phyloP scores from a whole-genome alignment of 2,329 filamentous ascomycete species.

The Phyllosticta citribraziliensis region DNA sequence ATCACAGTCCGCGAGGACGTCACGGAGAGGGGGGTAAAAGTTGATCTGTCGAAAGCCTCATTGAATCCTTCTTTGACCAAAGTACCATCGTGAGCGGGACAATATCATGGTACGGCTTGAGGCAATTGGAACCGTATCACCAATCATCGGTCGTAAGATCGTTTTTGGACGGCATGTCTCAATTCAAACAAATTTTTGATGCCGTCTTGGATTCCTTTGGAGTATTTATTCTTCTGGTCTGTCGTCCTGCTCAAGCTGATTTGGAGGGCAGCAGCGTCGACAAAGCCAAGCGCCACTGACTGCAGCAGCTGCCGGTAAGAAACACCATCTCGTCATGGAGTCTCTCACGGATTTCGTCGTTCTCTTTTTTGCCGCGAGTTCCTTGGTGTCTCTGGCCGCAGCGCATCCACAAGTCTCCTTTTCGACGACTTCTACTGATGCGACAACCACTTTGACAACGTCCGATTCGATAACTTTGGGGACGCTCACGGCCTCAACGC shows the following conservation, averaged over 20 bases:
- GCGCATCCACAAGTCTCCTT: neutral
- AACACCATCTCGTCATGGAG: neutral
- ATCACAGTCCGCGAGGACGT: neutral
- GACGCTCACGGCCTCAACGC: neutral
- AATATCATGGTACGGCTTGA: neutral
- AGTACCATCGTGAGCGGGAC: neutral
- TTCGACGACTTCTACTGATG: neutral
- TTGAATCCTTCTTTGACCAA: neutral
- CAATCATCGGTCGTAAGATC: neutral
- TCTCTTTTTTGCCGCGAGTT: neutral
- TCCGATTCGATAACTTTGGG: neutral
- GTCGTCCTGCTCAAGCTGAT: neutral
- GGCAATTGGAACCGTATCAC: neutral
- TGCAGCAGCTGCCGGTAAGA: neutral
- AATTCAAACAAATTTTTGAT: neutral
- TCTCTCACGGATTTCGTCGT: neutral
- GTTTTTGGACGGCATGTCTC: neutral
- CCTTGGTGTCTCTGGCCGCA: neutral
- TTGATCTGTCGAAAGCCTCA: neutral
- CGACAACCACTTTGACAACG: neutral
- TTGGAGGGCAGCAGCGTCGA: neutral
- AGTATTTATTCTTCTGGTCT: neutral
- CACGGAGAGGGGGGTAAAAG: neutral
- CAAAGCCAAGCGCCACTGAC: neutral
- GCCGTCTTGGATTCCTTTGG: neutral